Evolutionary conservation across 2,329 filamentous ascomycete species (phyloP).

Genomic region (Botrytis sinoallii): DNA sequence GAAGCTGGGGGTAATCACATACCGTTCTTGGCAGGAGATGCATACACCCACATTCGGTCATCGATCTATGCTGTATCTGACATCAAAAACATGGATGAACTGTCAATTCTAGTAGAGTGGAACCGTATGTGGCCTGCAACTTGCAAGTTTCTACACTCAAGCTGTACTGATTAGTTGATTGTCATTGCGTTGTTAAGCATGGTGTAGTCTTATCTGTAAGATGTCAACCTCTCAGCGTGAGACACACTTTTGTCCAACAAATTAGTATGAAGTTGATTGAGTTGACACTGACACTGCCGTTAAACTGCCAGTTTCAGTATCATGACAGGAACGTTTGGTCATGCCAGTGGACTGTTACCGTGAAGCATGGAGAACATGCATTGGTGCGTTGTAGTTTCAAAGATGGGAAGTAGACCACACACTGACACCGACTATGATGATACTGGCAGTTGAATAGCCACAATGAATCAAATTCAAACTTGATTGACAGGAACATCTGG

Average conservation of each 20-base stretch:
- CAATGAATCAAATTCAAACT: neutral
- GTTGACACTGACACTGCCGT: neutral
- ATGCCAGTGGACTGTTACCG: neutral
- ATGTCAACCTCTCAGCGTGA: slow-evolving; percentile 1
- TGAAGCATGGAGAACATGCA: neutral
- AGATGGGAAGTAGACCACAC: neutral
- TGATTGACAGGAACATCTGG: neutral
- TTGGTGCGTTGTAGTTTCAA: slow-evolving; percentile 1
- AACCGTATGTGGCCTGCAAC: neutral
- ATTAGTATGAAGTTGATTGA: neutral
- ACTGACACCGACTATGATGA: neutral
- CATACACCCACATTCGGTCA: neutral
- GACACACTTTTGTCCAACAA: neutral
- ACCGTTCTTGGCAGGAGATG: neutral
- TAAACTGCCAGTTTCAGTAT: neutral
- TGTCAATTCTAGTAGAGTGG: slow-evolving; percentile 4
- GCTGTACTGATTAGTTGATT: neutral
- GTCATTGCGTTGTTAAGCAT: neutral
- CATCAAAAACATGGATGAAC: neutral
- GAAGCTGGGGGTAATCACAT: slow-evolving; percentile 1
- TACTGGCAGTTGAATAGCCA: neutral
- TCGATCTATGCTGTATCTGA: neutral
- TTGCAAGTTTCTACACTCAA: neutral
- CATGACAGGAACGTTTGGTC: neutral
- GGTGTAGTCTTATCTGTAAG: neutral